phyloP scores from a whole-genome alignment of 306 rosid genomes.

The Vachellia collinsii region DNA sequence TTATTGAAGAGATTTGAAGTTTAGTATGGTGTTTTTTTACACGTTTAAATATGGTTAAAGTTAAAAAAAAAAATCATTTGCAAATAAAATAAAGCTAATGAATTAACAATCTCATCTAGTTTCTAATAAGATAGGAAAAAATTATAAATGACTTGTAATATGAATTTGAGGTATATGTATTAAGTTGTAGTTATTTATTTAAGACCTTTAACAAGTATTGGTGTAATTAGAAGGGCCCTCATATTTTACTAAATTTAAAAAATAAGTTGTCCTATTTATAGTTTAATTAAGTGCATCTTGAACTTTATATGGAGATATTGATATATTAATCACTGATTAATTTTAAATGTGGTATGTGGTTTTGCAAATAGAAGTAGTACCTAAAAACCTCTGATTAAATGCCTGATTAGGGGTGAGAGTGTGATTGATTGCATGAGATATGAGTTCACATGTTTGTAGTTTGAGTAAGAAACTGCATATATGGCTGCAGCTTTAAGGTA shows the following conservation, averaged over 20 bases:
- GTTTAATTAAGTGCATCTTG: neutral
- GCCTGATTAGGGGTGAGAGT: neutral
- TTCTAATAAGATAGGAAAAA: too few species aligned
- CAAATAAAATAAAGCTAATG: too few species aligned
- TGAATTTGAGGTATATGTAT: too few species aligned
- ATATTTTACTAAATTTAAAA: neutral
- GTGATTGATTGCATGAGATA: conserved; percentile 3
- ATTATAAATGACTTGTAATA: too few species aligned
- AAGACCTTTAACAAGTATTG: neutral
- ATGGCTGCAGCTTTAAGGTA: conserved; percentile 40
- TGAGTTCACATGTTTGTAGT: conserved; percentile 16
- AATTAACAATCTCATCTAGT: too few species aligned
- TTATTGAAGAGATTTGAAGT: too few species aligned
- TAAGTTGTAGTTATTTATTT: neutral
- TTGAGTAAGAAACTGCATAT: conserved; percentile 15
- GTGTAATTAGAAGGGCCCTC: neutral
- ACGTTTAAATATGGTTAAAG: too few species aligned
- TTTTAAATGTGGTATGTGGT: neutral
- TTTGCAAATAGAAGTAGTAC: neutral
- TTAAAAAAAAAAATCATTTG: too few species aligned
- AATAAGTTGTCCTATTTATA: neutral
- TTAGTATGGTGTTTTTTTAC: too few species aligned
- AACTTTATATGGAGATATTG: neutral
- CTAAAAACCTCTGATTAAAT: neutral
- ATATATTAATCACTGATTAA: too few species aligned